A percentile compares a stretch with the other conserved stretches of the same genome.
Evolutionary conservation across 768 basidiomycete species (phyloP).

Genomic region (Mycena galopus): DNA sequence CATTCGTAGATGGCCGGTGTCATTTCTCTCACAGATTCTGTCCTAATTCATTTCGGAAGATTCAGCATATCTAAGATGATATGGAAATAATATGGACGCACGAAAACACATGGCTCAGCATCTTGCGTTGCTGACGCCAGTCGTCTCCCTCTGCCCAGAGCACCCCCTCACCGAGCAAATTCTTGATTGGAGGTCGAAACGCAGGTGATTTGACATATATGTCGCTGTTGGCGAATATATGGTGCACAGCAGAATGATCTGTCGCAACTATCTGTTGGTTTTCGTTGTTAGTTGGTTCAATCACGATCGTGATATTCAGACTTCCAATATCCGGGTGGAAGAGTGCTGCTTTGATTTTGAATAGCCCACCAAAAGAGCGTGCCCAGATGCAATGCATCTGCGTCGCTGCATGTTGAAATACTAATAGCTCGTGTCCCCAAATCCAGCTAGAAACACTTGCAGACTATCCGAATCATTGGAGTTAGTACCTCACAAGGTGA

Average conservation of each 20-base stretch:
- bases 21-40: constrained; percentile 51
- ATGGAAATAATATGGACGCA: constrained; percentile 35
- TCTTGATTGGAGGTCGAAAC: constrained; percentile 48
- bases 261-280: constrained; percentile 49
- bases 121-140: constrained; percentile 49
- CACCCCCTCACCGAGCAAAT: constrained; percentile 50
- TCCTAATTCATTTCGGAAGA: constrained; percentile 31
- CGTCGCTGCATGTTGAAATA: constrained; percentile 48
- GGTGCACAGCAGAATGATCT: constrained; percentile 52
- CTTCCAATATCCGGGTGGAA: constrained; percentile 54
- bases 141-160: constrained; percentile 56
- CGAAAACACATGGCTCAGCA: constrained; percentile 53
- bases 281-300: neutral
- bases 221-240: constrained; percentile 53
- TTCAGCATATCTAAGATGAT: neutral
- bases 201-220: constrained; percentile 50
- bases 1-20: constrained; percentile 49
- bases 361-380: constrained; percentile 47
- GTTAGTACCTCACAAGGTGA: constrained; percentile 5
- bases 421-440: constrained; percentile 54
- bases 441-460: constrained; percentile 43
- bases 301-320: neutral
- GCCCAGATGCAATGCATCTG: constrained; percentile 52
- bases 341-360: constrained; percentile 53
- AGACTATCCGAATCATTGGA: constrained; percentile 26